A percentile compares a stretch with the other conserved stretches of the same genome.
Conservation (phyloP, 768 basidiomycete genomes). For the Imleria badia region DNA sequence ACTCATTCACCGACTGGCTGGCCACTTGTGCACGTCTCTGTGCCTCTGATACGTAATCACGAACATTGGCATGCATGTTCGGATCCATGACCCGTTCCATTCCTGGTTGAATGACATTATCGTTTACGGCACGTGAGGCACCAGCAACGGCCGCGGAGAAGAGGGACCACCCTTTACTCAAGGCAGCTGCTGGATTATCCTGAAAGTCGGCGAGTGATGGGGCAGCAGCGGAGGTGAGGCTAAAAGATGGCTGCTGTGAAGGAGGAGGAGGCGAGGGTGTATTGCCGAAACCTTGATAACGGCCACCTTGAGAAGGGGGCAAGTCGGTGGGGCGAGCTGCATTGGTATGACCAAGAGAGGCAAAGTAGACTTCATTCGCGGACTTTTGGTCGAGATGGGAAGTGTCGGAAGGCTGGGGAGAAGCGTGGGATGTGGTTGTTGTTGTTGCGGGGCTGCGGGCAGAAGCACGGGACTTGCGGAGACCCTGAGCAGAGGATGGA, state of each 20-base stretch:
- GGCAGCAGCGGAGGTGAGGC: slow-evolving; percentile 74
- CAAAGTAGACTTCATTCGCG: slow-evolving; percentile 87
- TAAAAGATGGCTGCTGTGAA: slow-evolving; percentile 63
- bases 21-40: slow-evolving; percentile 61
- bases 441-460: slow-evolving; percentile 48
- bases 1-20: slow-evolving; percentile 68
- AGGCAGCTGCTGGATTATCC: slow-evolving; percentile 79
- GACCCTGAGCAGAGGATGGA: slow-evolving; percentile 75
- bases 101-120: slow-evolving; percentile 89
- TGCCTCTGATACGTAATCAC: slow-evolving; percentile 69
- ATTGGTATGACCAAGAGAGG: slow-evolving; percentile 81
- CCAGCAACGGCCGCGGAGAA: slow-evolving; percentile 82
- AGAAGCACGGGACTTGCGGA: slow-evolving; percentile 83
- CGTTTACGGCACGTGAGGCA: slow-evolving; percentile 75
- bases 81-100: slow-evolving; percentile 82
- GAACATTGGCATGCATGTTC: slow-evolving; percentile 69
- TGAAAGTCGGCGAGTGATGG: slow-evolving; percentile 82
- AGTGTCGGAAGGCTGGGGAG: slow-evolving; percentile 17
- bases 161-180: slow-evolving; percentile 96
- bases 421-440: neutral
- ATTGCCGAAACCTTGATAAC: slow-evolving; percentile 90
- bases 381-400: slow-evolving; percentile 56
- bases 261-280: slow-evolving; percentile 61
- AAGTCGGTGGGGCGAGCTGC: slow-evolving; percentile 72
- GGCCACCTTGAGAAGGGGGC: slow-evolving; percentile 91